A percentile compares a stretch with the other conserved stretches of the same genome.
Evolutionary conservation across 192 early-diverging fungal genomes (phyloP).

Genomic region (Backusella australiensis): DNA sequence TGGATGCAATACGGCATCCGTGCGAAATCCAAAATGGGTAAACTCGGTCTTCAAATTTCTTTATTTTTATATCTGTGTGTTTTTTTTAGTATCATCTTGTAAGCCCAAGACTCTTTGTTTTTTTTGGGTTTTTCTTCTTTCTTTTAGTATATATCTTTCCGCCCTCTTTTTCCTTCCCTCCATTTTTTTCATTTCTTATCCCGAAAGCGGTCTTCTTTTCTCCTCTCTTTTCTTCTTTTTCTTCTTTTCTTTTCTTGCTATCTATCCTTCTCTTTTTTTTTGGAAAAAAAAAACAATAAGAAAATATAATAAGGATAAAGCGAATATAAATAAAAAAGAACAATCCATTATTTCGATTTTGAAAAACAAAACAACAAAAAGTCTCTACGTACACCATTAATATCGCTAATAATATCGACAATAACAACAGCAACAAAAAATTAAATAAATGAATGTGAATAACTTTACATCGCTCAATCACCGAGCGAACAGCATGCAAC

Average conservation of each 20-base stretch:
- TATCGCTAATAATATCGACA: not conserved
- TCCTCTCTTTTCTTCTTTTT: not conserved
- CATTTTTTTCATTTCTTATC: not conserved
- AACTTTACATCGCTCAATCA: conserved; percentile 3
- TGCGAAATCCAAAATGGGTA: conserved; percentile 1
- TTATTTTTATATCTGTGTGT: not conserved
- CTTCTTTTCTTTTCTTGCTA: not conserved
- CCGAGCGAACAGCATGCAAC: not conserved
- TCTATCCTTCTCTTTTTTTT: not conserved
- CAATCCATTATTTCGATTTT: not conserved
- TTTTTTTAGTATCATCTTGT: not conserved
- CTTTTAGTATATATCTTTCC: not conserved
- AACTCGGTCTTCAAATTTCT: not conserved
- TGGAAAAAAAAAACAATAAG: not conserved
- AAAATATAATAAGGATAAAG: not conserved
- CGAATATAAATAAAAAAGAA: not conserved
- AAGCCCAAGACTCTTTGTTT: not conserved
- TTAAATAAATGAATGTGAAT: not conserved
- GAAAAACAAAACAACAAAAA: not conserved
- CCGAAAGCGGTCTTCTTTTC: not conserved
- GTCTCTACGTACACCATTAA: not conserved
- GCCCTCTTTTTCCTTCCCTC: not conserved
- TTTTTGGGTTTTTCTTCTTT: not conserved
- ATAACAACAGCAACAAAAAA: not conserved
- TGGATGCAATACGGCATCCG: not conserved